Base-by-base conservation (phyloP, 2,329 filamentous ascomycete species). In the Colletotrichum sp. region DNA sequence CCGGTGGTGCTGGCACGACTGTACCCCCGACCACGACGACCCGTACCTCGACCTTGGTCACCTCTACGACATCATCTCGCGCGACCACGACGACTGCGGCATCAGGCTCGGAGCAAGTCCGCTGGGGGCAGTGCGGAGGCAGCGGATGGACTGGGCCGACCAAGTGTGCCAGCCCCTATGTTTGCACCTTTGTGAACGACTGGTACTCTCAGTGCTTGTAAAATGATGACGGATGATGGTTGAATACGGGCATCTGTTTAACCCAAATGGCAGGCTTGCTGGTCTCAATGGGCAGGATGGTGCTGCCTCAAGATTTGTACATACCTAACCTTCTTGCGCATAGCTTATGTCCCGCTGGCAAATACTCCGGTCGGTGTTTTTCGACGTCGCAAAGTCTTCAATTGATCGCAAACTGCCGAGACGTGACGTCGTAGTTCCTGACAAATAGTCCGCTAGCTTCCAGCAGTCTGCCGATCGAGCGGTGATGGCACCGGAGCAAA, bases 131-230 rank as follows among this genome's bases (percentile, higher is more conserved):
- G 68, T 80, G 79, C 59, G 79, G 79, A 28, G 79, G 79, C 3
- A 66, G 5, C 12, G 34, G 30, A 32, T 80, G 77, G 78, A 73
- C 65, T 3, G 79, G 79, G 1, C 62, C 79, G 2, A 79, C 78
- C 36, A 69, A 55, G 18, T 80, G 79, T 66, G 65, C 60, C 52
- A 66, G 76, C 8, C 69, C 76, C 15, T 77, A 67, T 10, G 72
- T 64, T 8, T 80, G 79, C 64, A 78, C 70, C 16, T 69, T 65
- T 16, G 34, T 71, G 28, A 80, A 79, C n/a, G 69, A 78, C 36
- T 80, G 75, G 71, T 80, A 80, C 78, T 78, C 77, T 67, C 78
- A 80, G 75, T 80, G 79, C 64, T 49, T 78, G 24, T 80, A 52
- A 69, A 28, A 6, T 13, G 8, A 8, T 9, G 6, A 2, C 5